Percentiles rank a stretch among this genome's conserved stretches.
phyloP scores from a whole-genome alignment of 768 basidiomycete species.

The Flagelloscypha sp. region DNA sequence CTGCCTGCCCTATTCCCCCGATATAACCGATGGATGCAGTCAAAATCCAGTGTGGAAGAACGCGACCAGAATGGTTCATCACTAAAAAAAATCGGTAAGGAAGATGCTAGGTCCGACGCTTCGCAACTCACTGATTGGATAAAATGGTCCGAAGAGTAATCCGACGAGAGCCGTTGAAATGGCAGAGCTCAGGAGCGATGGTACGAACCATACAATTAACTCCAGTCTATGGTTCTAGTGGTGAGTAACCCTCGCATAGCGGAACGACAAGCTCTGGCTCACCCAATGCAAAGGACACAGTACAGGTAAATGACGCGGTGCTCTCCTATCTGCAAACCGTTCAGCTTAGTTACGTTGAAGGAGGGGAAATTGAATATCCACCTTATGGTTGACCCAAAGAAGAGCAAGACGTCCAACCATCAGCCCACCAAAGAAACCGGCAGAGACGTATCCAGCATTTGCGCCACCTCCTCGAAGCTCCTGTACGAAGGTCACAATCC shows the following conservation, averaged over 20 bases:
- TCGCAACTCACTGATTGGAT: no score
- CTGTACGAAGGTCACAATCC: slow-evolving; percentile 60
- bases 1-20: slow-evolving; percentile 61
- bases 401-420: slow-evolving; percentile 47
- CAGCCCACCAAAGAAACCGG: slow-evolving; percentile 49
- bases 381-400: slow-evolving; percentile 49
- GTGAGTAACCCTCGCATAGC: slow-evolving; percentile 1
- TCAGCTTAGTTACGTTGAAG: slow-evolving; percentile 1
- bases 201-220: slow-evolving; percentile 45
- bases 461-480: slow-evolving; percentile 35
- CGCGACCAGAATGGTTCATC: slow-evolving; percentile 60
- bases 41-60: slow-evolving; percentile 66
- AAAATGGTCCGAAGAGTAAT: slow-evolving; percentile 67
- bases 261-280: slow-evolving; percentile 3
- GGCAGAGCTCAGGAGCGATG: slow-evolving; percentile 52
- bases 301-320: slow-evolving; percentile 25
- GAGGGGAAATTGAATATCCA: slow-evolving; percentile 22
- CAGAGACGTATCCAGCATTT: slow-evolving; percentile 47
- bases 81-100: slow-evolving; percentile 49
- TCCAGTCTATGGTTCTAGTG: slow-evolving; percentile 25
- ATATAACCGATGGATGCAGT: slow-evolving; percentile 59
- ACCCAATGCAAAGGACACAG: slow-evolving; percentile 26
- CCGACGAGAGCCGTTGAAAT: slow-evolving; percentile 60
- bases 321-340: slow-evolving; percentile 24
- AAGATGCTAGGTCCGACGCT: slow-evolving; percentile 43